Base-by-base conservation (phyloP, 352 stramenopile species). In the Vaucheria bursata region DNA sequence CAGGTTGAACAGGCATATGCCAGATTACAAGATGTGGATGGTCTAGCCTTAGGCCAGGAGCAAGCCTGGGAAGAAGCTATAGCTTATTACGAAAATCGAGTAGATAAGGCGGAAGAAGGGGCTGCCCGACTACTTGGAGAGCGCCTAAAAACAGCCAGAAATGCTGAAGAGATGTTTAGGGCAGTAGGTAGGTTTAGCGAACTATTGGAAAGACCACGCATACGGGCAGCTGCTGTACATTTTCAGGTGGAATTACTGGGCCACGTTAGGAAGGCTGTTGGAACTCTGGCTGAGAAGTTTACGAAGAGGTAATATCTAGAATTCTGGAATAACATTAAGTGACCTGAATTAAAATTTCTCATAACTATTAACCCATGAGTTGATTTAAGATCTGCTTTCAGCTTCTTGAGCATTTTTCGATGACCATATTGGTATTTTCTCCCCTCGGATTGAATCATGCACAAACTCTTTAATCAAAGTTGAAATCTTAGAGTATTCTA, bases 191-290 rank as follows among this genome's bases (percentile, higher is more conserved):
- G 95, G 79, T 99, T 98, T 87, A 98, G 98, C 74, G 91, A 93
- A 45, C 89, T 99, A 33, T 94, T 99, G 79, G 95, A 97, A 65
- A 90, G 95, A 8, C 95, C 93, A 52, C 91, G 94, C 32, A 88
- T 95, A n/a, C 85, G 88, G 29, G 85, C 87, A 35, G 94, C 96
- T 1, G 95, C 99, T 34, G 96, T 98, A 78, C 94, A 98, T 88
- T 99, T 98, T 84, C 96, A 99, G 82, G 95, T 97, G 84, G 91
- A 97, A 78, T 88, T 99, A 3, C 97, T 99, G 75, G 92, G 96
- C 76, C 98, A 97, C 34, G 95, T 99, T 6, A 93, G 95, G 52
- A 88, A 97, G 66, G 94, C 97, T 73, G 92, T 99, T 0, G 91
- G 95, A 82, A 95, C 90, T 52, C 86, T 99, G 3, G 94, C 98